phyloP scores from a whole-genome alignment of 768 basidiomycete species.

The Panaeolus cyanescens region DNA sequence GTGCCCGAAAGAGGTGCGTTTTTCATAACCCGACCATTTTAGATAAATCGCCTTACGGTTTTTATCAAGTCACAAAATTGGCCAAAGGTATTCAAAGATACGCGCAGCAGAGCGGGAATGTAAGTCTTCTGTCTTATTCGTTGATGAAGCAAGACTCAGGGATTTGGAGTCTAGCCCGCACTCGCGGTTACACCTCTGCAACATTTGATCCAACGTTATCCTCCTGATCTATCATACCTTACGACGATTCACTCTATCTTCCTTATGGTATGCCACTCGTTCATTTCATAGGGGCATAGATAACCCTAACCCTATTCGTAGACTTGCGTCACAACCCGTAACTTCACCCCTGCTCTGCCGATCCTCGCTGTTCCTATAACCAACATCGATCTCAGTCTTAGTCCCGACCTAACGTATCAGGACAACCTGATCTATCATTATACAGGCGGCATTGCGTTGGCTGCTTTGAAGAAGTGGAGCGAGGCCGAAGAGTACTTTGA shows the following conservation, averaged over 20 bases:
- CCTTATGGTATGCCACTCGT: slow-evolving; percentile 47
- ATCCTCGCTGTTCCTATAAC: slow-evolving; percentile 67
- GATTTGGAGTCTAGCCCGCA: slow-evolving; percentile 21
- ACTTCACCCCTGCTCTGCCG: slow-evolving; percentile 59
- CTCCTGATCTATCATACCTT: slow-evolving; percentile 49
- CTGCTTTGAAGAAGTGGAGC: slow-evolving; percentile 63
- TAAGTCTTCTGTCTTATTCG: slow-evolving; percentile 28
- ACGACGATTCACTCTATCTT: slow-evolving; percentile 71
- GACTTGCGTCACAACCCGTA: slow-evolving; percentile 57
- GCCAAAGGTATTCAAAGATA: slow-evolving; percentile 62
- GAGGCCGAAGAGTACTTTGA: slow-evolving; percentile 81
- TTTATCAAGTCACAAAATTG: slow-evolving; percentile 59
- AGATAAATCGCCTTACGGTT: background rate
- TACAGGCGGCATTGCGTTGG: slow-evolving; percentile 70
- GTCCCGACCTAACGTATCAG: slow-evolving; percentile 65
- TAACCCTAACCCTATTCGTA: slow-evolving; percentile 25
- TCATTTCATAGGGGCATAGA: background rate
- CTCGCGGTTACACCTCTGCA: slow-evolving; percentile 59
- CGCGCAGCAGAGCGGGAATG: slow-evolving; percentile 51
- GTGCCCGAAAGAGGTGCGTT: slow-evolving; percentile 69
- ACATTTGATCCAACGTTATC: slow-evolving; percentile 63
- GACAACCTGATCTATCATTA: slow-evolving; percentile 90
- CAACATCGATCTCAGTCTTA: slow-evolving; percentile 47
- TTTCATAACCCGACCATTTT: background rate
- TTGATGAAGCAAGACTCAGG: background rate